Percentiles rank a stretch among this genome's conserved stretches.
These are phyloP conservation scores for Fusarium pininemorale DNA, from an alignment of 2,329 filamentous ascomycete species.

Conservation along the genomic window DNA sequence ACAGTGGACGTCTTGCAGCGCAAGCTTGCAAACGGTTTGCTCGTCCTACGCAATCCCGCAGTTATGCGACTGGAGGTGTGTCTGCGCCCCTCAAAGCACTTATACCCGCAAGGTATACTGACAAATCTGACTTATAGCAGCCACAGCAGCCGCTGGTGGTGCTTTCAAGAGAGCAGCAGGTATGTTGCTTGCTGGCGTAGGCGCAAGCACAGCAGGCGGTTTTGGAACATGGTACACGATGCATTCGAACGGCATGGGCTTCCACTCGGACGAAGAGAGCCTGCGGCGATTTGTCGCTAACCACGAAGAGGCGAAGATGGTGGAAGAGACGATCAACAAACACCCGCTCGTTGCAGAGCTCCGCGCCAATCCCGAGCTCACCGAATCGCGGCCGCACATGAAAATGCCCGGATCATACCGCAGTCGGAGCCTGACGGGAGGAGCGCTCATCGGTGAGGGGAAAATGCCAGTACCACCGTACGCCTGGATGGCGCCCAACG, in stretches of 20 bases:
- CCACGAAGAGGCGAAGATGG: conserved; percentile 63
- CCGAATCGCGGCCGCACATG: conserved; percentile 84
- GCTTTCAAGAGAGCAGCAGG: conserved; percentile 38
- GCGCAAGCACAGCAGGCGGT: conserved; percentile 46
- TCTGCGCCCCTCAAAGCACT: conserved; percentile 2
- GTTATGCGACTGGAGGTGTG: conserved; percentile 43
- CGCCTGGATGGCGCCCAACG: conserved; percentile 76
- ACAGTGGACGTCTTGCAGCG: conserved; percentile 36
- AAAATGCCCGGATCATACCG: conserved; percentile 80
- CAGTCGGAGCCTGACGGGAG: conserved; percentile 81
- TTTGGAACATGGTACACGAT: conserved; percentile 50
- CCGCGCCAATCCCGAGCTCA: conserved; percentile 71
- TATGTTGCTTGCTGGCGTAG: conserved; percentile 43
- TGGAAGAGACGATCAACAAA: conserved; percentile 78
- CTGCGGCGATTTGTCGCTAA: conserved; percentile 69
- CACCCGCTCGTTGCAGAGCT: conserved; percentile 79
- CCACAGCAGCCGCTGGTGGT: conserved; percentile 25
- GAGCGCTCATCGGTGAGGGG: conserved; percentile 77
- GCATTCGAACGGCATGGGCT: conserved; percentile 49
- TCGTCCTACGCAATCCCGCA: conserved; percentile 32
- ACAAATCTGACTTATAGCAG: conserved; percentile 13
- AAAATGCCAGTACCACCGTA: conserved; percentile 84
- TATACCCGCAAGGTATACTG: conserved; percentile 16
- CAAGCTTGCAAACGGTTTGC: conserved; percentile 36
- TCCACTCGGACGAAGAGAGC: conserved; percentile 73